phyloP scores from a whole-genome alignment of 2,329 filamentous ascomycete species.

The Aschersonia sp. region DNA sequence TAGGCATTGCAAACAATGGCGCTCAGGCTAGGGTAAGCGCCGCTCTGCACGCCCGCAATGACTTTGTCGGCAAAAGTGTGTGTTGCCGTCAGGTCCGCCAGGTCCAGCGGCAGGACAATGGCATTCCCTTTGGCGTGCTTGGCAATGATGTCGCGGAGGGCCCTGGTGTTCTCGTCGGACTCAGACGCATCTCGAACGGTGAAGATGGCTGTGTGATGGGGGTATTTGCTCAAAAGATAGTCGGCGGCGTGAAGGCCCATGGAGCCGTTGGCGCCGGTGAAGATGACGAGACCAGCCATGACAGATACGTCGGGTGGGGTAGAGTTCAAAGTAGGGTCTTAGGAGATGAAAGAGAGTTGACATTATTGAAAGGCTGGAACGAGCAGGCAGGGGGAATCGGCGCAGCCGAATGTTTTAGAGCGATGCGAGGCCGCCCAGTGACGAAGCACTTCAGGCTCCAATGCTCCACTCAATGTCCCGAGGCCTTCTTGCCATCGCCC shows the following conservation, averaged over 20 bases:
- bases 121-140: background rate
- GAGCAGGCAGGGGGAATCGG: background rate
- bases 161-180: background rate
- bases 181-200: slow-evolving; percentile 2
- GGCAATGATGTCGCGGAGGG: background rate
- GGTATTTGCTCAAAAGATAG: slow-evolving; percentile 1
- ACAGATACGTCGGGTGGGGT: background rate
- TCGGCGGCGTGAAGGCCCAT: slow-evolving; percentile 2
- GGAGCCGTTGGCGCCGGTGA: slow-evolving; percentile 4
- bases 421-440: background rate
- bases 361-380: background rate
- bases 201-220: slow-evolving; percentile 1
- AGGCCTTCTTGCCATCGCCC: background rate
- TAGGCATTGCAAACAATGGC: slow-evolving; percentile 5
- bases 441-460: background rate
- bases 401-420: background rate
- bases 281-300: slow-evolving; percentile 2
- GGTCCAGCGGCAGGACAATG: slow-evolving; percentile 2
- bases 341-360: background rate
- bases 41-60: background rate
- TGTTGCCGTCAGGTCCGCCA: background rate
- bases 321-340: background rate
- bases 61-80: slow-evolving; percentile 2
- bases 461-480: background rate
- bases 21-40: slow-evolving; percentile 1